phyloP scores from a whole-genome alignment of 805 yeast species.

The Candida schatavii region DNA sequence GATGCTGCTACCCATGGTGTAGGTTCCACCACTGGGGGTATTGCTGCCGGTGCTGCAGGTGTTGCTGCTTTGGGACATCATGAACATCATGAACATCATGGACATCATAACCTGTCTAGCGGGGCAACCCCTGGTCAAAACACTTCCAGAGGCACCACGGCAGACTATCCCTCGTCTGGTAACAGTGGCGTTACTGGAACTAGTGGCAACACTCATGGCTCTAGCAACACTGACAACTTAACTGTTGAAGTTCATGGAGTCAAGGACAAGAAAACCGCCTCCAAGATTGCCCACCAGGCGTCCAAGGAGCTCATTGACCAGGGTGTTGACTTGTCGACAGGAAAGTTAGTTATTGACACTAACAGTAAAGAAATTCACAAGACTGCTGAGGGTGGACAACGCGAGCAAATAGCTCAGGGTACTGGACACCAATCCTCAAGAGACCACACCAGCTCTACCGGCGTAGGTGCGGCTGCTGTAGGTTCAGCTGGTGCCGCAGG shows the following conservation, averaged over 20 bases:
- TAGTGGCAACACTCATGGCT: not conserved
- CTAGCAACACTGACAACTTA: conserved; percentile 6
- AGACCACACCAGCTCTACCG: not conserved
- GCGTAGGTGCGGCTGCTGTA: not conserved
- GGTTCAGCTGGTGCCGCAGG: not conserved
- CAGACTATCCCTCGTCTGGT: too few species aligned
- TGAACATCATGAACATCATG: not conserved
- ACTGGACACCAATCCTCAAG: not conserved
- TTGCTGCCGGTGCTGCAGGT: conserved; percentile 9
- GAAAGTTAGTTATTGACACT: conserved; percentile 33
- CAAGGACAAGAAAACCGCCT: conserved; percentile 26
- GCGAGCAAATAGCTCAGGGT: not conserved
- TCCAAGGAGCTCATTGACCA: conserved; percentile 26
- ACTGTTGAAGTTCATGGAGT: conserved; percentile 36
- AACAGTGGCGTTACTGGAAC: not conserved
- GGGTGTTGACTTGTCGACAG: conserved; percentile 32
- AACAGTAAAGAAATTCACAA: conserved; percentile 31
- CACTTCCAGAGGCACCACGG: not conserved
- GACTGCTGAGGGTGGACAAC: conserved; percentile 9
- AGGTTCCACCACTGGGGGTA: conserved; percentile 10
- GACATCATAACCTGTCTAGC: not conserved
- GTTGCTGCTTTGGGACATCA: conserved; percentile 7
- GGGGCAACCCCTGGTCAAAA: not conserved
- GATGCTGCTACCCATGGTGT: conserved; percentile 5
- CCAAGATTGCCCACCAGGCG: conserved; percentile 29